Conservation (phyloP, 2,329 filamentous ascomycete genomes). For the Microcyclospora pomicola region DNA sequence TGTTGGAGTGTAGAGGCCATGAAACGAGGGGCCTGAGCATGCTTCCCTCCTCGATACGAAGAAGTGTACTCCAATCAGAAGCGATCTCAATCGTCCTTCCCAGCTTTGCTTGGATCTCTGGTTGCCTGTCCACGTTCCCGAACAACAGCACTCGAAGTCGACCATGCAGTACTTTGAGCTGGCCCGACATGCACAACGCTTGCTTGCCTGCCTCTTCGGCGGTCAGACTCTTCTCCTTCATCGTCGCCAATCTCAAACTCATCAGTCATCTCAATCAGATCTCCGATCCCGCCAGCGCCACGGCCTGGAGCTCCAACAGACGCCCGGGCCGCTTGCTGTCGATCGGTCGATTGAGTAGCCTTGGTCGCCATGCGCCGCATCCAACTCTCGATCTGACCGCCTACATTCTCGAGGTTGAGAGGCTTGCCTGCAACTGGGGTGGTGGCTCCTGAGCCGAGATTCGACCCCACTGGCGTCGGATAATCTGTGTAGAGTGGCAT, state of each 20-base stretch:
- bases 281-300: slow-evolving; percentile 37
- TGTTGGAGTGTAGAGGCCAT: too few relatives aligned
- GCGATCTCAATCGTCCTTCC: slow-evolving; percentile 19
- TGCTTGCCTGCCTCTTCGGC: slow-evolving; percentile 16
- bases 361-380: slow-evolving; percentile 66
- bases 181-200: slow-evolving; percentile 7
- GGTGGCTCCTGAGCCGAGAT: slow-evolving; percentile 10
- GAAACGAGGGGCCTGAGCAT: too few relatives aligned
- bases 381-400: slow-evolving; percentile 81
- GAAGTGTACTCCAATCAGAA: too few relatives aligned
- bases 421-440: slow-evolving; percentile 20
- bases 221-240: slow-evolving; percentile 18
- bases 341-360: slow-evolving; percentile 24
- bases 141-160: too few relatives aligned
- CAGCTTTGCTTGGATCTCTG: slow-evolving; percentile 9
- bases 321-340: slow-evolving; percentile 14
- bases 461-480: slow-evolving; percentile 7
- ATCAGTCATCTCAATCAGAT: slow-evolving; percentile 61
- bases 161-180: neutral
- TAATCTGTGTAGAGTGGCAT: slow-evolving; percentile 40
- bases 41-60: too few relatives aligned
- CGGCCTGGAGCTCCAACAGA: slow-evolving; percentile 17
- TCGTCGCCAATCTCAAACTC: slow-evolving; percentile 31
- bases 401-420: slow-evolving; percentile 60
- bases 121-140: too few relatives aligned